phyloP scores from a whole-genome alignment of 106 monocot genomes.

The Hemerocallis citrina region DNA sequence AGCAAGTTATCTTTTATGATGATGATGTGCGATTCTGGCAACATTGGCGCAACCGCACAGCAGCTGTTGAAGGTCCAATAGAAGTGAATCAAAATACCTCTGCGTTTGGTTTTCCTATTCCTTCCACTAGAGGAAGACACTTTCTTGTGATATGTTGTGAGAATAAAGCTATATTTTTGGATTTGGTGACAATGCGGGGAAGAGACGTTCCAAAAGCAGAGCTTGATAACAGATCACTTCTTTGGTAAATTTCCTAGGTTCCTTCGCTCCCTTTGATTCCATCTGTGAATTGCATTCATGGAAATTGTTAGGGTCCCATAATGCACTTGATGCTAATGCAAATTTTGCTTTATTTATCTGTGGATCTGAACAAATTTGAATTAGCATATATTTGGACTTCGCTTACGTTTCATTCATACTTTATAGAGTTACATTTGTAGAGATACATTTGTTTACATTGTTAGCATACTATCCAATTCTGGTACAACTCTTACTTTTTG shows the following conservation, averaged over 20 bases:
- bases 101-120: slow-evolving; percentile 65
- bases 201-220: slow-evolving; percentile 96
- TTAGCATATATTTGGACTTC: too few species aligned
- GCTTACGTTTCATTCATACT: too few species aligned
- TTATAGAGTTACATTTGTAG: too few species aligned
- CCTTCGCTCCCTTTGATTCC: too few species aligned
- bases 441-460: too few species aligned
- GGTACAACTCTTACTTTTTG: too few species aligned
- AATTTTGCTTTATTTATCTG: too few species aligned
- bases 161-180: slow-evolving; percentile 95
- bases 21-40: slow-evolving; percentile 97
- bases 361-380: too few species aligned
- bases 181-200: slow-evolving; percentile 97
- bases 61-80: slow-evolving; percentile 81
- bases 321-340: too few species aligned
- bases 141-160: slow-evolving; percentile 99
- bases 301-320: too few species aligned
- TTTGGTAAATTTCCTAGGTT: slow-evolving; percentile 50
- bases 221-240: slow-evolving; percentile 94
- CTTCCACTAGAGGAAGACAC: slow-evolving; percentile 94
- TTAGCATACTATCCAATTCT: too few species aligned
- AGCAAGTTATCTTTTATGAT: slow-evolving; percentile 94
- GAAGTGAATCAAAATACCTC: slow-evolving; percentile 61
- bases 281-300: too few species aligned
- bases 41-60: slow-evolving; percentile 78